Evolutionary conservation across 1,284 basidiomycete species (phyloP).

Genomic region (Sanghuangporus baumii): DNA sequence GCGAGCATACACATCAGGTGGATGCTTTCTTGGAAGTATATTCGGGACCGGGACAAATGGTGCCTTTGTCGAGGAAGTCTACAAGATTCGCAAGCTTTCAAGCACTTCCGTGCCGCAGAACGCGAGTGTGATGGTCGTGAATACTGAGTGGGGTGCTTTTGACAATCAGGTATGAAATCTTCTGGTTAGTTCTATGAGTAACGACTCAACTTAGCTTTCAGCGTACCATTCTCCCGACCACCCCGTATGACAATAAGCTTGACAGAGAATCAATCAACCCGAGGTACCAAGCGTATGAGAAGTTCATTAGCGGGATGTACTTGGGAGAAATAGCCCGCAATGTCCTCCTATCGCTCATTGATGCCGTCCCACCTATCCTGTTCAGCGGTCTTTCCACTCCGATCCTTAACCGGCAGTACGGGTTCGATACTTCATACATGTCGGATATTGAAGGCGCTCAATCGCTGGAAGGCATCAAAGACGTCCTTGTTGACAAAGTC

Average conservation of each 20-base stretch:
- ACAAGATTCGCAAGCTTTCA: conserved; percentile 80
- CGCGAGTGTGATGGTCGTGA: conserved; percentile 87
- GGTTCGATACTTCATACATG: conserved; percentile 90
- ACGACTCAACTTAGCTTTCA: conserved; percentile 26
- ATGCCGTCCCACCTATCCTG: conserved; percentile 68
- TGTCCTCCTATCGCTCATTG: conserved; percentile 81
- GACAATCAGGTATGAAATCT: conserved; percentile 64
- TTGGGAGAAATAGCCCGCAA: conserved; percentile 91
- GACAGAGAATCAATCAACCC: conserved; percentile 95
- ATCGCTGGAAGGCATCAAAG: conserved; percentile 30
- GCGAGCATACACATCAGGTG: conserved; percentile 86
- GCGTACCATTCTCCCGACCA: conserved; percentile 84
- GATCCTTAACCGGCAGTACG: conserved; percentile 84
- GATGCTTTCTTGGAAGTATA: conserved; percentile 81
- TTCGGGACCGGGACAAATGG: conserved; percentile 99
- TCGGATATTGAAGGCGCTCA: conserved; percentile 78
- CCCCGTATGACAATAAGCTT: conserved; percentile 89
- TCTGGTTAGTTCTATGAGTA: conserved; percentile 1
- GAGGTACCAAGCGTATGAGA: conserved; percentile 91
- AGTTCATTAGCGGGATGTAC: conserved; percentile 99
- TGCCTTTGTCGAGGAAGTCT: conserved; percentile 87
- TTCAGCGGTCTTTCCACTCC: conserved; percentile 77
- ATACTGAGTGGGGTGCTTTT: conserved; percentile 97
- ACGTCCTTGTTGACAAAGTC: conserved; percentile 60
- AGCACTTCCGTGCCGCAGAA: conserved; percentile 50